Conservation (phyloP, 225 moss, liverwort and hornwort genomes). For the Polytrichum formosum region DNA sequence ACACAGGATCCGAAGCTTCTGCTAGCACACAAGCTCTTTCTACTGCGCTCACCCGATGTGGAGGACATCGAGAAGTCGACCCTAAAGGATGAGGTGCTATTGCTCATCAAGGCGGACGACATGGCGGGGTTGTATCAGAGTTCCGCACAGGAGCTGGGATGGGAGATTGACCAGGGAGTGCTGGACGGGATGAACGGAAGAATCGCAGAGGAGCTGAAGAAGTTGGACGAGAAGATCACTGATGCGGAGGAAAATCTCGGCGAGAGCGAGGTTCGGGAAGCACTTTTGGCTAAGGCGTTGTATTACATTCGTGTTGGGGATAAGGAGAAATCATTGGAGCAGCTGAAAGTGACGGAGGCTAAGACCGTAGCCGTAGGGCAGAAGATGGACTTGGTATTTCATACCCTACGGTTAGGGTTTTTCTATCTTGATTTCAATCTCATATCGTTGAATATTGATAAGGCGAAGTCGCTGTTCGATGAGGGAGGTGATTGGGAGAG, state of each 20-base stretch:
- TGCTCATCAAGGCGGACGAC: conserved; percentile 64
- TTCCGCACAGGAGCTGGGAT: conserved; percentile 73
- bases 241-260: conserved; percentile 98
- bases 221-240: conserved; percentile 60
- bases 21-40: conserved; percentile 77
- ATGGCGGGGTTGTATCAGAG: conserved; percentile 82
- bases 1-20: conserved; percentile 82
- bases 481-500: conserved; percentile 99
- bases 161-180: conserved; percentile 59
- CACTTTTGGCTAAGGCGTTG: conserved; percentile 79
- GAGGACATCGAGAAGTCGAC: conserved; percentile 68
- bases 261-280: conserved; percentile 98
- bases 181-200: conserved; percentile 35
- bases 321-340: conserved; percentile 88
- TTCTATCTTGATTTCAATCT: conserved; percentile 87
- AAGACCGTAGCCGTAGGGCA: conserved; percentile 99
- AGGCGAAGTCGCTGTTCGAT: conserved; percentile 93
- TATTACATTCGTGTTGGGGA: conserved; percentile 85
- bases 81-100: conserved; percentile 67
- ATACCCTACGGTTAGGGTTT: conserved; percentile 83
- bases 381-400: conserved; percentile 99
- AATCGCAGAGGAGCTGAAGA: conserved; percentile 62
- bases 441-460: conserved; percentile 93
- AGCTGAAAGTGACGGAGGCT: conserved; percentile 81
- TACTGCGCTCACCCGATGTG: conserved; percentile 75